Evolutionary conservation across 2,329 filamentous ascomycete genomes (phyloP).

Genomic region (Aspergillus sergii): DNA sequence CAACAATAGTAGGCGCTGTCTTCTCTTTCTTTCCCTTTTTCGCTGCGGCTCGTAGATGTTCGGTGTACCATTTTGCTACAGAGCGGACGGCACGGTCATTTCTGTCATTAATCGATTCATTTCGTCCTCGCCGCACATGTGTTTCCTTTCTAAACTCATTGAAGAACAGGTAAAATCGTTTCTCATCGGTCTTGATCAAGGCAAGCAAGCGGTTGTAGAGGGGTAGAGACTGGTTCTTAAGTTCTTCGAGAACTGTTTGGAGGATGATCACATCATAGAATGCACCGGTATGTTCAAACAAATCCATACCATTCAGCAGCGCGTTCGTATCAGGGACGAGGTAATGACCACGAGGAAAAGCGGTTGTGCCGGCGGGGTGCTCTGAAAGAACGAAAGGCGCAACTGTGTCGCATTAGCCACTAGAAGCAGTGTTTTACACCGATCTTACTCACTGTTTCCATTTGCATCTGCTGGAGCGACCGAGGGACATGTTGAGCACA

Average conservation of each 20-base stretch:
- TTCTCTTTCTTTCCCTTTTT: constrained; percentile 58
- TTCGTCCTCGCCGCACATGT: constrained; percentile 71
- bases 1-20: constrained; percentile 75
- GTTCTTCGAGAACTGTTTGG: constrained; percentile 93
- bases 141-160: constrained; percentile 97
- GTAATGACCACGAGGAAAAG: constrained; percentile 87
- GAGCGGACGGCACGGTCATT: constrained; percentile 90
- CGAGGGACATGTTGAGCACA: constrained; percentile 76
- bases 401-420: constrained; percentile 53
- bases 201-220: constrained; percentile 92
- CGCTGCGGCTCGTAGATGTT: constrained; percentile 69
- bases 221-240: constrained; percentile 89
- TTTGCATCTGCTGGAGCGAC: constrained; percentile 77
- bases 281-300: constrained; percentile 87
- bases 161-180: constrained; percentile 98
- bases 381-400: constrained; percentile 86
- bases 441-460: constrained; percentile 63
- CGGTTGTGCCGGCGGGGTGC: constrained; percentile 78
- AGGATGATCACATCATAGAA: constrained; percentile 97
- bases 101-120: constrained; percentile 92
- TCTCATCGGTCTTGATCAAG: constrained; percentile 92
- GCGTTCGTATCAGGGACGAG: constrained; percentile 95
- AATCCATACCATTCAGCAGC: constrained; percentile 91
- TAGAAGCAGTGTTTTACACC: background rate
- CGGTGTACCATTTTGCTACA: constrained; percentile 86